Evolutionary conservation across 768 basidiomycete species (phyloP).

Genomic region (Boletus sp.): DNA sequence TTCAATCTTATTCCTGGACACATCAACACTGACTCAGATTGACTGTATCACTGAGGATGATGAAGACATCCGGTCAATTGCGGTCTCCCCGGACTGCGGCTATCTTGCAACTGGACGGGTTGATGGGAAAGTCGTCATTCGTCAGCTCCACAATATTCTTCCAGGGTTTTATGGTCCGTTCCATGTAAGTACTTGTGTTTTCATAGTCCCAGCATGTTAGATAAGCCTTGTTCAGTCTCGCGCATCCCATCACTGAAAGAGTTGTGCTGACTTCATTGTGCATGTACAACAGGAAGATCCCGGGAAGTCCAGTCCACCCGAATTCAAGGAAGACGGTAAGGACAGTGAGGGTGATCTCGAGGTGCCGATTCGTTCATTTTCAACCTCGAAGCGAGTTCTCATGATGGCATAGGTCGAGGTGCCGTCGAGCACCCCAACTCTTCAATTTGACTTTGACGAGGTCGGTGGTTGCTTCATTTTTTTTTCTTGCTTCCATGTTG

Average conservation of each 20-base stretch:
- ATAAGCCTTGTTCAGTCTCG: too few relatives aligned
- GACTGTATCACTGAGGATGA: not conserved
- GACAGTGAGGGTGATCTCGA: not conserved
- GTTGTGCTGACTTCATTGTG: not conserved
- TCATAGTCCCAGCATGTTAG: not conserved
- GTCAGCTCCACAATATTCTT: not conserved
- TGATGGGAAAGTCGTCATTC: not conserved
- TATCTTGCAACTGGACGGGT: not conserved
- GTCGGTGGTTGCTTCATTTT: not conserved
- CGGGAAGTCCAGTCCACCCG: not conserved
- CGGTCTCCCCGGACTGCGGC: not conserved
- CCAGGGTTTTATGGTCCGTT: not conserved
- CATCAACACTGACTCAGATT: not conserved
- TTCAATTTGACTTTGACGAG: not conserved
- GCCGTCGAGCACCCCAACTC: not conserved
- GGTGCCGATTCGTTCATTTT: not conserved
- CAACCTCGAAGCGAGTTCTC: not conserved
- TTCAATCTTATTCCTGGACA: not conserved
- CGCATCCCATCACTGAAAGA: too few relatives aligned
- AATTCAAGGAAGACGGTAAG: not conserved
- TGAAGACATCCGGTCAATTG: not conserved
- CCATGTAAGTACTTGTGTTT: not conserved
- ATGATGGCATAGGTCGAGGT: not conserved
- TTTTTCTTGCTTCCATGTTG: not conserved
- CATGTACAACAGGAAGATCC: not conserved